Evolutionary conservation across 768 basidiomycete genomes (phyloP).

Genomic region (Hygrocybe coccinea): DNA sequence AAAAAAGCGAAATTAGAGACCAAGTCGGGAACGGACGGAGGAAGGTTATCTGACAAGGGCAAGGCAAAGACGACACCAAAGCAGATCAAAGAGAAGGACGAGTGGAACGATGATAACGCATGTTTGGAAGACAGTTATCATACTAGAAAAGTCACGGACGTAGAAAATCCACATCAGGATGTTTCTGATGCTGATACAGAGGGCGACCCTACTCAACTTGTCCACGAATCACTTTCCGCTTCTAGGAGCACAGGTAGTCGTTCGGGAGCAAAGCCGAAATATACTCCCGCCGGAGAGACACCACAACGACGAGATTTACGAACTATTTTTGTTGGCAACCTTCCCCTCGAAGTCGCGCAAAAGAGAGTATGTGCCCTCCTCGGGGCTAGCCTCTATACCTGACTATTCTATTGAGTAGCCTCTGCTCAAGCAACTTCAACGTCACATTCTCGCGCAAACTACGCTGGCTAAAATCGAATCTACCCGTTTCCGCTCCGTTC

Average conservation of each 20-base stretch:
- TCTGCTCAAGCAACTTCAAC: slow-evolving; percentile 66
- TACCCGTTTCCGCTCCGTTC: slow-evolving; percentile 86
- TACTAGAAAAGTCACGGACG: neutral
- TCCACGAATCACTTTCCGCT: slow-evolving; percentile 58
- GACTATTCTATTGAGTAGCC: slow-evolving; percentile 41
- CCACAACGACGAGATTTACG: slow-evolving; percentile 67
- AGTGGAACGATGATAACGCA: no score
- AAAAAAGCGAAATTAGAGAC: neutral
- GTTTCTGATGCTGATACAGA: slow-evolving; percentile 17
- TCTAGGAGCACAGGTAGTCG: slow-evolving; percentile 28
- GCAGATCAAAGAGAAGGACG: no score
- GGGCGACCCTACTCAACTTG: slow-evolving; percentile 35
- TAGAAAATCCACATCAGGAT: neutral
- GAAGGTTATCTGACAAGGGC: neutral
- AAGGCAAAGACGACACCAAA: neutral
- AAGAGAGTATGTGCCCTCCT: slow-evolving; percentile 53
- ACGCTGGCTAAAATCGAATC: slow-evolving; percentile 85
- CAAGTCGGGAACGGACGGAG: neutral
- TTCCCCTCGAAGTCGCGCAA: slow-evolving; percentile 70
- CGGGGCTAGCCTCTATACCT: neutral
- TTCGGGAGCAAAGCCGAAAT: slow-evolving; percentile 37
- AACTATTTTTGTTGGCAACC: slow-evolving; percentile 90
- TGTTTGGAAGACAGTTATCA: neutral
- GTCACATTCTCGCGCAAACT: slow-evolving; percentile 68
- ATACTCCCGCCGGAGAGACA: slow-evolving; percentile 66